Evolutionary conservation across 768 basidiomycete genomes (phyloP), one percentile per base, ranked within the genome.

Genomic region (Coprinopsis cinerea): DNA sequence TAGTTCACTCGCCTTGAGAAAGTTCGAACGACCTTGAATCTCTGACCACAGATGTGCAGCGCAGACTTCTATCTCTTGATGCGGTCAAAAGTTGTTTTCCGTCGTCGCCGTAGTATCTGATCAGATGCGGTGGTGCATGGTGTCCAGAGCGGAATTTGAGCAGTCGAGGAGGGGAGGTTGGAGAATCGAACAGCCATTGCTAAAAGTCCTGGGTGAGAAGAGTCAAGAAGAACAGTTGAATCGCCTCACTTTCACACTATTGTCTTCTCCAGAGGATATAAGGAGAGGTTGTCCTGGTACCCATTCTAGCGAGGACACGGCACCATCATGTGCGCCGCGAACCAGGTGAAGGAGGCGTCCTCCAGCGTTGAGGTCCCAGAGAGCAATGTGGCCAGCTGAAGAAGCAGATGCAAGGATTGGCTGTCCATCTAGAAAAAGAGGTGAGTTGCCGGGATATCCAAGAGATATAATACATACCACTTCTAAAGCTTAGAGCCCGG

Each of bases 141-240:
- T 99, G 96, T 28, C 96, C 96, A 0, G 91, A 86, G 40, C 96
- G 81, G 64, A 81, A 91, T 71, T 97, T 98, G 22, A 97, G 77
- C 10, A 98, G 71, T 48, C 91, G 79, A 1, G 96, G 95, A 20
- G 88, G 72, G 1, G 86, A 74, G 0, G 88, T 87, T 0, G 92
- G 91, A 0, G 93, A 89, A 60, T 98, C 96, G 58, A 95, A 94
- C 18, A 95, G 63, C 94, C 95, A 98, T 93, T 99, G 94, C 94
- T 97, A 59, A 27, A 52, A 35, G 47, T 34, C 14, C 43, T 4
- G 30, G 32, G 25, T 48, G 36, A 45, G 7, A 27, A 13, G 34
- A 32, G 15, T 4, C 5, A 24, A 25, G 10, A 47, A 32, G 32
- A 27, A 15, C 22, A 20, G 30, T 45, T 4, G 27, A 35, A 30